A percentile compares a stretch with the other conserved stretches of the same genome.
phyloP scores from a whole-genome alignment of 2,329 filamentous ascomycete species.

The Cercospora brassicicola region DNA sequence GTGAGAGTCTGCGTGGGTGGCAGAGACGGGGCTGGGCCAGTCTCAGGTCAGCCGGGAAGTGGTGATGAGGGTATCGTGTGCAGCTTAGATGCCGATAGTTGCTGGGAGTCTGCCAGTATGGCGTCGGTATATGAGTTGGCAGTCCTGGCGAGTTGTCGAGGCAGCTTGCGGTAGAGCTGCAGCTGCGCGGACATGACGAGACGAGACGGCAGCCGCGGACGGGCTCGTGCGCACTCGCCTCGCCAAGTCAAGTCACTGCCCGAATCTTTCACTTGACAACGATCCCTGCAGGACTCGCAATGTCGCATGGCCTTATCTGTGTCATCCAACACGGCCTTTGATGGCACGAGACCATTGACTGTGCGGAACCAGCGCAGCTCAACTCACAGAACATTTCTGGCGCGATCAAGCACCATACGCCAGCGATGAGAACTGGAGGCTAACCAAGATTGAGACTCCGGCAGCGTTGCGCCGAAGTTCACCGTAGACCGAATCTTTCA shows the following conservation, averaged over 20 bases:
- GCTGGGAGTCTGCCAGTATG: neutral
- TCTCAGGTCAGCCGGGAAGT: neutral
- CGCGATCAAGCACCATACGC: neutral
- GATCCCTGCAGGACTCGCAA: neutral
- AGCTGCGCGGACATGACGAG: neutral
- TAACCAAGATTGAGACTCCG: neutral
- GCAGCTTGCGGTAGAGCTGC: neutral
- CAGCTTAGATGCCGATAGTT: neutral
- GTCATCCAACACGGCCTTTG: neutral
- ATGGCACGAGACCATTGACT: neutral
- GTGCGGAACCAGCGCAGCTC: neutral
- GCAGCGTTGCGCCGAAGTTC: neutral
- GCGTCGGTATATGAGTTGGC: neutral
- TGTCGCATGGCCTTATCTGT: neutral
- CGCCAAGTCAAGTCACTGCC: neutral
- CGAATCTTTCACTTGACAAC: neutral
- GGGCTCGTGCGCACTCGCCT: neutral
- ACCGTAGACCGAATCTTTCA: neutral
- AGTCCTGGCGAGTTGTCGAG: neutral
- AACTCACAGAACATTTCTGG: neutral
- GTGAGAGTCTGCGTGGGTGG: neutral
- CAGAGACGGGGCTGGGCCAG: constrained; percentile 2
- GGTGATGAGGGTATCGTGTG: neutral
- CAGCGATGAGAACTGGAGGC: neutral
- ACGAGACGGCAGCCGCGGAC: neutral